These are phyloP conservation scores for Alisma plantagoaquatica DNA, from an alignment of 106 monocot species.

Conservation along the genomic window DNA sequence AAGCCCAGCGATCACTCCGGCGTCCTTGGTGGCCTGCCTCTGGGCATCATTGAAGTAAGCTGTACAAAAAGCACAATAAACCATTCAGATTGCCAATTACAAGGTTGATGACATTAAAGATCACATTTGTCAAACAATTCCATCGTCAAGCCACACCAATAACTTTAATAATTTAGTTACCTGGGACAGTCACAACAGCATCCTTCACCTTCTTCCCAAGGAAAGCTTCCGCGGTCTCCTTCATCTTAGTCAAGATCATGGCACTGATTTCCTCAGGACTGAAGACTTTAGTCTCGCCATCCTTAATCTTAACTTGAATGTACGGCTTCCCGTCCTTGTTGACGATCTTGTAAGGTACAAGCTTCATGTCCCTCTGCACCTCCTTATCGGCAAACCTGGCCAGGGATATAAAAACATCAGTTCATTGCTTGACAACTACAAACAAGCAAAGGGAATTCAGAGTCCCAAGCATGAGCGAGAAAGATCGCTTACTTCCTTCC, in stretches of 20 bases:
- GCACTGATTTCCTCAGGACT: conserved; percentile 49
- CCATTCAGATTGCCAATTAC: no score
- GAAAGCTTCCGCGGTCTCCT: conserved; percentile 38
- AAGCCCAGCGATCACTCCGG: conserved; percentile 33
- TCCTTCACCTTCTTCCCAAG: conserved; percentile 33
- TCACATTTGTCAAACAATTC: no score
- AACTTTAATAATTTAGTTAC: conserved; percentile 18
- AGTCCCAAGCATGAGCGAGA: not conserved
- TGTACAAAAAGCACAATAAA: no score
- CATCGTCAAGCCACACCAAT: no score
- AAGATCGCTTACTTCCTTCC: conserved; percentile 20
- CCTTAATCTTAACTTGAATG: conserved; percentile 28
- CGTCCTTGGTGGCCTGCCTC: conserved; percentile 45
- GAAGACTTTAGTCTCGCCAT: conserved; percentile 32
- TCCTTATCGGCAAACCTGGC: conserved; percentile 41
- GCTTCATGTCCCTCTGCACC: conserved; percentile 40
- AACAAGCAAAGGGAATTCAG: not conserved
- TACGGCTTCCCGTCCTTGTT: conserved; percentile 48
- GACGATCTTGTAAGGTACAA: conserved; percentile 36
- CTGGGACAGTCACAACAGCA: conserved; percentile 44
- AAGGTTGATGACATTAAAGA: no score
- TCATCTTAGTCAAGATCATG: conserved; percentile 44
- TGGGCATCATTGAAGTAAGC: conserved; percentile 47
- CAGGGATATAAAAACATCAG: not conserved
- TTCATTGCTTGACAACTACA: not conserved